Conservation (phyloP, 306 rosid genomes). For the Cotoneaster glaucophyllus region DNA sequence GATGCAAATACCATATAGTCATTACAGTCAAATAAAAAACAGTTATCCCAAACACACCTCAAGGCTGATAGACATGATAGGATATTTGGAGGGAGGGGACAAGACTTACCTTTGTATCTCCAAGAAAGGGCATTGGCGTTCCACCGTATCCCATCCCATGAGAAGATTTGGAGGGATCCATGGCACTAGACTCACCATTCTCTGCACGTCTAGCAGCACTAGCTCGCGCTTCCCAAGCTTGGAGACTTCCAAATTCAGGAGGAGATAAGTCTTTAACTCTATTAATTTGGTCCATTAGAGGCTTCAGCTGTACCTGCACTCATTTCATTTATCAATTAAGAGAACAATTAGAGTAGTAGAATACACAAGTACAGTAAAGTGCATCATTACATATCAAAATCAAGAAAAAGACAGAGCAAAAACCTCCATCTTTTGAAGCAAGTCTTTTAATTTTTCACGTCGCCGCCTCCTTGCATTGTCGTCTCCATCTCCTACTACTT, state of each 20-base stretch:
- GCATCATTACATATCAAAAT: background rate
- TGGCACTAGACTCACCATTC: conserved; percentile 57
- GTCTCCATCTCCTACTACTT: conserved; percentile 83
- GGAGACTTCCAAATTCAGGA: conserved; percentile 90
- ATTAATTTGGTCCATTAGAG: conserved; percentile 74
- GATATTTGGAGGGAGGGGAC: background rate
- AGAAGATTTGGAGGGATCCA: conserved; percentile 67
- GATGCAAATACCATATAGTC: background rate
- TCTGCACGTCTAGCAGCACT: conserved; percentile 74
- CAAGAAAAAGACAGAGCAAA: background rate
- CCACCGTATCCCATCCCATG: conserved; percentile 69
- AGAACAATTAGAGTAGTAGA: background rate
- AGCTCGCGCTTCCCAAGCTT: conserved; percentile 96
- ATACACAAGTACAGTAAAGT: conserved; percentile 5
- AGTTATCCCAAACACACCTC: background rate
- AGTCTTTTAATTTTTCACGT: conserved; percentile 78
- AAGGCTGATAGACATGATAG: background rate
- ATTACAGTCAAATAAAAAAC: background rate
- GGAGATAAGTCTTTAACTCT: conserved; percentile 85
- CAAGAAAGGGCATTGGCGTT: conserved; percentile 81
- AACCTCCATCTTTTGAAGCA: conserved; percentile 91
- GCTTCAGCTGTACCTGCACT: conserved; percentile 82
- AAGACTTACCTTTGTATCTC: conserved; percentile 82
- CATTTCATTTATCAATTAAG: conserved; percentile 12
- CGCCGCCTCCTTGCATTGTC: conserved; percentile 77